Percentiles rank a stretch among this genome's conserved stretches.
These are phyloP conservation scores for Candida glaebosa DNA, from an alignment of 805 yeast genomes.

Conservation along the genomic window DNA sequence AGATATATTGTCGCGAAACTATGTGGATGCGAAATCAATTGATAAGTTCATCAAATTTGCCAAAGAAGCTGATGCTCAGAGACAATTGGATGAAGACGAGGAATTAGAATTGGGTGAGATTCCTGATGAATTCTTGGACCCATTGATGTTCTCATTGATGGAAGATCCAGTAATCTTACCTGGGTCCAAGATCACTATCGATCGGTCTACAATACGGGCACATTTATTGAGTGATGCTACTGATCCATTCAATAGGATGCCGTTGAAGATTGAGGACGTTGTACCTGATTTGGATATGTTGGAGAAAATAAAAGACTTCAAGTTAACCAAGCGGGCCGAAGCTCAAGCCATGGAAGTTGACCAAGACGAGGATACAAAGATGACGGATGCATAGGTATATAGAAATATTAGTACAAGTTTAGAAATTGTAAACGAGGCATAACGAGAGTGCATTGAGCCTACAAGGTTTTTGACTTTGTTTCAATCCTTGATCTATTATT, in stretches of 20 bases:
- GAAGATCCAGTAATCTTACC: constrained; percentile 96
- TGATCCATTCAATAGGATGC: constrained; percentile 95
- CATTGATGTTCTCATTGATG: constrained; percentile 94
- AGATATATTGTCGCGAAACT: constrained; percentile 57
- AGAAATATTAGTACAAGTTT: too few relatives aligned
- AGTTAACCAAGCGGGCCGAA: constrained; percentile 35
- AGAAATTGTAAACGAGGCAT: too few relatives aligned
- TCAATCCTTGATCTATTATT: constrained; percentile 6
- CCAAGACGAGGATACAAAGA: constrained; percentile 15
- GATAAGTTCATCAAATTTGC: constrained; percentile 53
- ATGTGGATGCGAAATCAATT: constrained; percentile 48
- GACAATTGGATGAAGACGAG: constrained; percentile 68
- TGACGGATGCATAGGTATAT: constrained; percentile 12
- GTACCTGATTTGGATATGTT: constrained; percentile 71
- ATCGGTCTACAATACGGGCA: constrained; percentile 86
- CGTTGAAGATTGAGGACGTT: constrained; percentile 85
- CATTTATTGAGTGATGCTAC: constrained; percentile 92
- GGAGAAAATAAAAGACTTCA: constrained; percentile 57
- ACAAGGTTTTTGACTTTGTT: too few relatives aligned
- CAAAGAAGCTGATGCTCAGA: constrained; percentile 57
- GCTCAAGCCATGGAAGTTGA: neutral
- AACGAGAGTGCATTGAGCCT: too few relatives aligned
- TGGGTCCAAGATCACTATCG: constrained; percentile 77
- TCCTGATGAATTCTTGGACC: constrained; percentile 96
- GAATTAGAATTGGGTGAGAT: constrained; percentile 87